Base-by-base conservation (phyloP, 2,329 filamentous ascomycete genomes). In the Scopulariopsis brevicaulis region DNA sequence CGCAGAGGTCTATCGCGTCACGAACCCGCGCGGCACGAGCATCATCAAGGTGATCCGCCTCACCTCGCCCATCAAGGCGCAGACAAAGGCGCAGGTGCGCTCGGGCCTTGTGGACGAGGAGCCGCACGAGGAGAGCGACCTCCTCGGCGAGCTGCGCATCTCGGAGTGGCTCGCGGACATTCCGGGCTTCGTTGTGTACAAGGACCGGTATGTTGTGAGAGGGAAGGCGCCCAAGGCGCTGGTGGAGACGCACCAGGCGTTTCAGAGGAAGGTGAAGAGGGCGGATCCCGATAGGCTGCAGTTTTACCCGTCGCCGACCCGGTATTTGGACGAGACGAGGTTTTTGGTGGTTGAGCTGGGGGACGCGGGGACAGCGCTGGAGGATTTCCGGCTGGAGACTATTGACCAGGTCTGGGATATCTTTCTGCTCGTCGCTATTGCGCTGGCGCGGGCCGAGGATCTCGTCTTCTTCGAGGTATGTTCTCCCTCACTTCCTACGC, bases 41-140 rank as follows among this genome's bases (percentile, higher is more conserved):
- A 84, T 86, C 64, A 81, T 86, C 69, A 86, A 86, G 63, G 78
- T 81, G 22, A 82, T 86, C 59, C 77, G 82, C 2, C 74, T 86
- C 11, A 68, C 77, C 12, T 84, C 81, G 0, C 79, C 80, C 4
- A 80, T 84, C 60, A 81, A 77, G 60, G 65, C 78, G 0, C 79
- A 82, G 63, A 84, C 81, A 8, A 83, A 81, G 59, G 68, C 77
- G 0, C 81, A 84, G 65, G 70, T 77, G 57, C 73, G 71, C 34
- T 74, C 78, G 0, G 78, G 78, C 0, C 70, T 84, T 0, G 77
- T 84, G 5, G 81, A 84, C 60, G 81, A 84, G 63, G 77, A 82
- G 62, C 79, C 81, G 0, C 81, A 82, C 59, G 69, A 71, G 2
- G 77, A 80, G 59, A 73, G 74, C 1, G 79, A 82, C 63, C 71